Evolutionary conservation across 257 asterid species (phyloP).

Genomic region (Ophiorrhiza pumila): DNA sequence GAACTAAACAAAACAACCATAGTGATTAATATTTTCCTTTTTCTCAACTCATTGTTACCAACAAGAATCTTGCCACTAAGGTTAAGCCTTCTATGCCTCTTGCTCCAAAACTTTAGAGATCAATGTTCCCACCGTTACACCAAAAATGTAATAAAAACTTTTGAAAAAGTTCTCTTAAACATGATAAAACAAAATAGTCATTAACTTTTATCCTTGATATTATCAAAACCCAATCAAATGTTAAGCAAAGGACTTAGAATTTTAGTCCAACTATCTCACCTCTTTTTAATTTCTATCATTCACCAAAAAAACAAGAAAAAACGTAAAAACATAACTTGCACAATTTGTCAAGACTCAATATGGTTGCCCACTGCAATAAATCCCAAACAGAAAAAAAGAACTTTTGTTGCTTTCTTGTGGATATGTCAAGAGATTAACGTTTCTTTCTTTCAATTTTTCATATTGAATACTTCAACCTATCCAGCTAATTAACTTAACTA

Average conservation of each 20-base stretch:
- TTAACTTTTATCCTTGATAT: neutral
- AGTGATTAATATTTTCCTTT: too few species aligned
- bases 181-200: neutral
- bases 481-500: neutral
- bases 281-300: neutral
- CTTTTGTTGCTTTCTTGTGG: neutral
- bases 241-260: neutral
- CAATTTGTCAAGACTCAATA: neutral
- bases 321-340: too few species aligned
- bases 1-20: too few species aligned
- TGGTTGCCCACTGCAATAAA: neutral
- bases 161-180: too few species aligned
- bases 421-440: neutral
- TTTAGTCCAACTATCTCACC: neutral
- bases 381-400: neutral
- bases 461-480: neutral
- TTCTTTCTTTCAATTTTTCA: neutral
- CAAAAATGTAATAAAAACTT: too few species aligned
- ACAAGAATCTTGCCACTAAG: too few species aligned
- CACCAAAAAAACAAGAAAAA: neutral
- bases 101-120: too few species aligned
- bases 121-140: too few species aligned
- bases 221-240: neutral
- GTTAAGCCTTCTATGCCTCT: too few species aligned
- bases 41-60: too few species aligned